Conservation (phyloP, 1,284 basidiomycete species). For the Trametes sp. region DNA sequence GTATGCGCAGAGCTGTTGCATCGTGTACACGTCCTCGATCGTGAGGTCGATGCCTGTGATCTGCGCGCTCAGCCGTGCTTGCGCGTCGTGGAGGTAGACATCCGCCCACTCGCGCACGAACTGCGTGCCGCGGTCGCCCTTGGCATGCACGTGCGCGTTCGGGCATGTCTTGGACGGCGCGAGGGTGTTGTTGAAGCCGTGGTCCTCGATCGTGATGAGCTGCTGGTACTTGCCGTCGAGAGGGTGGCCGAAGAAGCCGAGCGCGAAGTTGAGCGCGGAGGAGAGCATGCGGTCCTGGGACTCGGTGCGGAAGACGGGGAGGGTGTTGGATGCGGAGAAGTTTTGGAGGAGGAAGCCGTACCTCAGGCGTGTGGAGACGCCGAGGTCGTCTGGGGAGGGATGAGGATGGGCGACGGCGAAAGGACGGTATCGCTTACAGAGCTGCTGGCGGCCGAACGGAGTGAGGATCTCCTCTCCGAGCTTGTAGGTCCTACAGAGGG, state of each 20-base stretch:
- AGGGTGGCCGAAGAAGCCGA: constrained; percentile 89
- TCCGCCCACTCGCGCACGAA: constrained; percentile 71
- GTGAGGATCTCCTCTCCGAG: constrained; percentile 84
- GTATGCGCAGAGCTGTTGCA: constrained; percentile 86
- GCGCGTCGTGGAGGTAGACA: constrained; percentile 76
- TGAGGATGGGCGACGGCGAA: neutral
- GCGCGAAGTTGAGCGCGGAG: constrained; percentile 85
- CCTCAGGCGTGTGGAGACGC: constrained; percentile 76
- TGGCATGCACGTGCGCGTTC: constrained; percentile 58
- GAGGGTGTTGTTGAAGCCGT: constrained; percentile 83
- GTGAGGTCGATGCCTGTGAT: constrained; percentile 72
- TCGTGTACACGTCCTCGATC: constrained; percentile 73
- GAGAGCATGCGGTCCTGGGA: constrained; percentile 89
- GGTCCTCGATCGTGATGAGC: constrained; percentile 79
- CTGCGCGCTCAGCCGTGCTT: constrained; percentile 63
- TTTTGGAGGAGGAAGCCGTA: constrained; percentile 85
- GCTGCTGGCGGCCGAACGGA: constrained; percentile 83
- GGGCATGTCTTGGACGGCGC: constrained; percentile 79
- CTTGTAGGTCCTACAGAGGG: constrained; percentile 73
- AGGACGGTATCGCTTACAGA: constrained; percentile 53
- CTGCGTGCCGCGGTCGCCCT: constrained; percentile 60
- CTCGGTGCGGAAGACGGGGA: constrained; percentile 89
- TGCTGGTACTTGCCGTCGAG: constrained; percentile 81
- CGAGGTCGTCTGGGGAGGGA: constrained; percentile 59
- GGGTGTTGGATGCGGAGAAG: constrained; percentile 74